Conservation (phyloP, 2,329 filamentous ascomycete species). For the Xylariaceae sp. region DNA sequence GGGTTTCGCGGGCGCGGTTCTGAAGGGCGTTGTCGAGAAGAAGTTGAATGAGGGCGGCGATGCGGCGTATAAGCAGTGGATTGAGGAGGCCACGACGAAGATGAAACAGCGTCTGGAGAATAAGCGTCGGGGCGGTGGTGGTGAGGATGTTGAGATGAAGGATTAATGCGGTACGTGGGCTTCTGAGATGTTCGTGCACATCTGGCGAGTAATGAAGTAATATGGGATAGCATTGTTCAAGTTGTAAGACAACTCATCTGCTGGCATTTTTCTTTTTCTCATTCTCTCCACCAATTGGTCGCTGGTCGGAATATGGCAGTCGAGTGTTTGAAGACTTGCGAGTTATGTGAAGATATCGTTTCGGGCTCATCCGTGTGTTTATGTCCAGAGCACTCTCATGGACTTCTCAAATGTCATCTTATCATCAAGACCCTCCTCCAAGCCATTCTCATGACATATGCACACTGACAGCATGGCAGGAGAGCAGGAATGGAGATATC, state of each 20-base stretch:
- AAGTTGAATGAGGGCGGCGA: conserved; percentile 64
- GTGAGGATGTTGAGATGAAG: conserved; percentile 41
- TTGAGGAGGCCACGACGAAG: conserved; percentile 60
- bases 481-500: too few species aligned
- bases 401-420: too few species aligned
- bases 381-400: too few species aligned
- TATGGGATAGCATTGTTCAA: conserved; percentile 1
- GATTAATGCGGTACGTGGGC: conserved; percentile 7
- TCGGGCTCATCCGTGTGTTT: too few species aligned
- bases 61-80: conserved; percentile 65
- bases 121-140: conserved; percentile 35
- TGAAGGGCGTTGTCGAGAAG: conserved; percentile 74
- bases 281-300: background rate
- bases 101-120: conserved; percentile 42
- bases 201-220: background rate
- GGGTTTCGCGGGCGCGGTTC: conserved; percentile 83
- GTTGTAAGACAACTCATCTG: background rate
- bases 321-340: background rate
- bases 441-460: too few species aligned
- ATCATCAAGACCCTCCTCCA: too few species aligned
- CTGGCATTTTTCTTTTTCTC: background rate
- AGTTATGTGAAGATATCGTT: background rate
- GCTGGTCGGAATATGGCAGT: too few species aligned
- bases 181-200: background rate
- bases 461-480: too few species aligned